Evolutionary conservation across 495 filamentous ascomycete genomes (phyloP).

Genomic region (Aspergillus sparsus): DNA sequence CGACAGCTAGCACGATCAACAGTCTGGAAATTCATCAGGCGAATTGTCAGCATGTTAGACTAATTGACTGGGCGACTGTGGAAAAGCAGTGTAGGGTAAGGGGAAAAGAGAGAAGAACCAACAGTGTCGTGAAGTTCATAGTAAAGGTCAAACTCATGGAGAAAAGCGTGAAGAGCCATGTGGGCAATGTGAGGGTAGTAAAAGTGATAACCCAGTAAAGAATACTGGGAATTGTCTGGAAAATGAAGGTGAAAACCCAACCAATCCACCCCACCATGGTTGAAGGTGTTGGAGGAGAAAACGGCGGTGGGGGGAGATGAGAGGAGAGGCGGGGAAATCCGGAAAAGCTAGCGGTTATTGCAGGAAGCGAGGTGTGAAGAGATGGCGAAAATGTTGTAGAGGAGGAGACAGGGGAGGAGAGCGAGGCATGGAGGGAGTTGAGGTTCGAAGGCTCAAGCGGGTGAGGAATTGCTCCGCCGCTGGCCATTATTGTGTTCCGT

Average conservation of each 20-base stretch:
- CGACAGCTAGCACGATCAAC: slow-evolving; percentile 72
- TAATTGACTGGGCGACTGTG: not conserved
- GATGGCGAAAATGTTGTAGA: slow-evolving; percentile 15
- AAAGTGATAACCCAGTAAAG: slow-evolving; percentile 85
- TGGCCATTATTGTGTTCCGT: slow-evolving; percentile 25
- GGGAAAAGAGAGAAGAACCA: slow-evolving; percentile 32
- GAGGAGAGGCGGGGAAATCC: slow-evolving; percentile 28
- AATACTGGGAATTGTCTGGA: slow-evolving; percentile 64
- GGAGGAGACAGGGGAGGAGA: slow-evolving; percentile 9
- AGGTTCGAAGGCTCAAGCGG: slow-evolving; percentile 16
- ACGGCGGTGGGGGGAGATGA: slow-evolving; percentile 31
- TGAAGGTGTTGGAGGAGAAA: slow-evolving; percentile 35
- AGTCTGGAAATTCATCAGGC: slow-evolving; percentile 51
- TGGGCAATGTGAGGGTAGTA: slow-evolving; percentile 82
- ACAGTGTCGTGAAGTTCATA: slow-evolving; percentile 97
- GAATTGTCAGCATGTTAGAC: slow-evolving; percentile 11
- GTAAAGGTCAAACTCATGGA: slow-evolving; percentile 96
- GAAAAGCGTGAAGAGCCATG: slow-evolving; percentile 87
- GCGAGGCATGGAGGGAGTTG: slow-evolving; percentile 16
- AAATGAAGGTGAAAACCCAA: slow-evolving; percentile 45
- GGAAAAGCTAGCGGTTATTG: slow-evolving; percentile 26
- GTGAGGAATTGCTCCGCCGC: slow-evolving; percentile 18
- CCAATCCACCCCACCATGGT: slow-evolving; percentile 50
- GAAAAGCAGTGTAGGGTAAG: not conserved
- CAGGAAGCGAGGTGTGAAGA: slow-evolving; percentile 25